Base-by-base conservation (phyloP, 2,329 filamentous ascomycete genomes). In the Xylaria sp. region DNA sequence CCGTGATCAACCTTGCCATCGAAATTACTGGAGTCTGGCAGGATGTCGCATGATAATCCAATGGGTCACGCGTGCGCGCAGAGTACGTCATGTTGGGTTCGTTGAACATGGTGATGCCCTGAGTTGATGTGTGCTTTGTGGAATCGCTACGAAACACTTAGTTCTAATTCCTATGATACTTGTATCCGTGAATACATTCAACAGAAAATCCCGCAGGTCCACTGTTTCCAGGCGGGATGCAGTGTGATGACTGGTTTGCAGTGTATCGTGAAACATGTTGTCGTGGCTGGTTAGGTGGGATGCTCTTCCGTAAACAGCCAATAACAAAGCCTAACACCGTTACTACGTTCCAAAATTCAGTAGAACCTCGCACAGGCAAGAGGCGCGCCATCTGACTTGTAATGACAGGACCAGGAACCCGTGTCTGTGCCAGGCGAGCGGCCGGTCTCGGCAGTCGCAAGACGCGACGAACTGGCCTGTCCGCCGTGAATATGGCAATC, bases 1-100 rank as follows among this genome's bases (percentile, higher is more conserved):
- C 95, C 0, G 76, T 92, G 40, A 83, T 90, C 25, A 99, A 98
- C 80, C 87, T 99, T 2, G 84, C 91, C 51, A 87, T 97, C 18
- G 96, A 99, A 81, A 75, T 95, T 51, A 87, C 84, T 13, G 90
- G 90, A 5, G 77, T 81, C 8, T 88, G 84, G 82, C 74, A 75
- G 18, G 79, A 82, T 16, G 77, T 82, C 62, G 79, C 75, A 27
- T 78, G 69, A 70, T 59, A 50, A 18, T 1, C n/a, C 18, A 58
- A 63, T 59, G 42, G 9, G 54, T 50, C 35, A 42, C 60, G 53
- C 60, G 53, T 62, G 29, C 51, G 21, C n/a, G 65, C 53, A 68
- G 60, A 69, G 61, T 66, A 65, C 63, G 60, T 72, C 59, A 69
- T 51, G 29, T 29, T 62, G 42, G 60, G 58, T 40, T 25, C 12